These are phyloP conservation scores for Limnanthes douglasii DNA, from an alignment of 345 rosid species.

Conservation along the genomic window DNA sequence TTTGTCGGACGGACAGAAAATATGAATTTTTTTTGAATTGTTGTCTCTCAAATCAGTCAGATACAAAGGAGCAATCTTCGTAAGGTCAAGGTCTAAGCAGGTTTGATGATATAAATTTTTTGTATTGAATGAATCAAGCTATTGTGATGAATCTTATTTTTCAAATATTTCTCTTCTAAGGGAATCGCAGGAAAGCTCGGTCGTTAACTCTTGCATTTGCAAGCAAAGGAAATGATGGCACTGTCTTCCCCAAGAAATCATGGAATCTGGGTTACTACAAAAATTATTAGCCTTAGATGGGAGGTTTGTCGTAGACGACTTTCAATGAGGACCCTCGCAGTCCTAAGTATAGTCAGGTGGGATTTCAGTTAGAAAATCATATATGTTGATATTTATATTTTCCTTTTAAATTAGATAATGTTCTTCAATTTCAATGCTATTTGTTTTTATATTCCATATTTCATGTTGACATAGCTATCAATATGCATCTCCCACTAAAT, in stretches of 20 bases:
- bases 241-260: constrained; percentile 32
- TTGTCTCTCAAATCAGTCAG: constrained; percentile 3
- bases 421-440: no score
- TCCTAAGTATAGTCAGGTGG: constrained; percentile 47
- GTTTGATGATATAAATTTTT: constrained; percentile 13
- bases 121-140: constrained; percentile 12
- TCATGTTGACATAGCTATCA: no score
- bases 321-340: constrained; percentile 32
- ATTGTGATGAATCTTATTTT: constrained; percentile 7
- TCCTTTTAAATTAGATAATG: no score
- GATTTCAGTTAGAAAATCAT: no score
- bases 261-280: constrained; percentile 31
- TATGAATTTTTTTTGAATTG: constrained; percentile 6
- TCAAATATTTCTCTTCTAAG: constrained; percentile 11
- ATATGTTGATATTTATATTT: no score
- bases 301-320: constrained; percentile 53
- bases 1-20: constrained; percentile 6
- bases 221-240: constrained; percentile 39
- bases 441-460: background rate
- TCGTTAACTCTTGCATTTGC: constrained; percentile 34
- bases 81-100: constrained; percentile 23
- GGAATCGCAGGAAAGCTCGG: constrained; percentile 13
- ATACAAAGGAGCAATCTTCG: constrained; percentile 40
- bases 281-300: constrained; percentile 38
- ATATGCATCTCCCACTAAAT: no score